Evolutionary conservation across 148 eudicot genomes (phyloP), one percentile per base, ranked within the genome.

Genomic region (Camellia sinensis): DNA sequence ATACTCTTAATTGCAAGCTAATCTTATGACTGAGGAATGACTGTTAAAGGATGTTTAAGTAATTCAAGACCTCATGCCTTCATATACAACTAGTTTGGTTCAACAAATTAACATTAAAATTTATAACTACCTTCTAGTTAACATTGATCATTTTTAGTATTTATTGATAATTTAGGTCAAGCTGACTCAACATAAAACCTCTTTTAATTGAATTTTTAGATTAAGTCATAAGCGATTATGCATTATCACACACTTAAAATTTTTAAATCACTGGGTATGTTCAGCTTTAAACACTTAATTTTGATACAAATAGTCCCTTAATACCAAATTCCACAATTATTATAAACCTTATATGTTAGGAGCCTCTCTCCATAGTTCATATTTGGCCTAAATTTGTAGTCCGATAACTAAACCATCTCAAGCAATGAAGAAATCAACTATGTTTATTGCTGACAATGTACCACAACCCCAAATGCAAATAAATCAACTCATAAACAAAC

Each of bases 401-500:
- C 19, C 18, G 19, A n/a, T 15, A 60, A 60, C 19, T 54, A 60
- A 60, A 60, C 64, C 64, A 60, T 17, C 18, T 15, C 19, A 60
- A 60, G 21, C 64, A 4, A 48, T 48, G 52, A 48, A 7, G 52
- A 48, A 48, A 48, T 48, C 52, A 48, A 46, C 50, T 5, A 4
- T 7, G 7, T 3, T 48, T 7, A 48, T 48, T 48, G 52, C 52
- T 48, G 0, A 48, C 37, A 48, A 48, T 48, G 52, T 1, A 48
- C 4, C 64, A 17, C 77, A 74, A 18, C 46, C 71, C 8, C 62
- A 7, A 43, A 65, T 45, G 68, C 64, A 21, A 66, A 81, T 41
- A 65, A 80, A 75, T 6, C 72, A 81, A 46, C 72, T 69, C 75
- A 67, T 61, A 66, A 45, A 56, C 60, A 44, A 76, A 68, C 46